These are phyloP conservation scores for Xylaria flabelliformis DNA, from an alignment of 495 filamentous ascomycete genomes.

Conservation along the genomic window DNA sequence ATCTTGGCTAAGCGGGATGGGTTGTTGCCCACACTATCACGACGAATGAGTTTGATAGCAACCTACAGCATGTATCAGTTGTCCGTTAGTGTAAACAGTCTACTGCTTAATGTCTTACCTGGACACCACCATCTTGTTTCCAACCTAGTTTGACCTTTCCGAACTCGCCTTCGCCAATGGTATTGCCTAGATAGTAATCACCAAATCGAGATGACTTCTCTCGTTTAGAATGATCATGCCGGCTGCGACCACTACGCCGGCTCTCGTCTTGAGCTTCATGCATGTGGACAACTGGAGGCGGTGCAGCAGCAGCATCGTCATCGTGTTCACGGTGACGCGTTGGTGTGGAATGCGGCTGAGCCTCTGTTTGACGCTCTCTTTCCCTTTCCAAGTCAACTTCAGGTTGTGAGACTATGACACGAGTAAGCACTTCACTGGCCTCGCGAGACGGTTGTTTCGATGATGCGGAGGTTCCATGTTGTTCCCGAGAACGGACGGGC, in stretches of 20 bases:
- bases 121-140: slow-evolving; percentile 91
- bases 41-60: slow-evolving; percentile 96
- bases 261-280: slow-evolving; percentile 64
- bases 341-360: slow-evolving; percentile 49
- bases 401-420: slow-evolving; percentile 79
- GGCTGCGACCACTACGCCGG: slow-evolving; percentile 68
- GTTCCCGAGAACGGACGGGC: slow-evolving; percentile 50
- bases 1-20: slow-evolving; percentile 92
- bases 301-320: slow-evolving; percentile 56
- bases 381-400: slow-evolving; percentile 80
- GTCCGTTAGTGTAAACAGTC: background rate
- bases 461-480: slow-evolving; percentile 32
- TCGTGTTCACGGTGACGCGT: slow-evolving; percentile 43
- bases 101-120: slow-evolving; percentile 53
- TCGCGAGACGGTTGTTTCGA: slow-evolving; percentile 63
- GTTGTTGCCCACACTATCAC: slow-evolving; percentile 86
- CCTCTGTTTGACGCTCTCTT: slow-evolving; percentile 70
- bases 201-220: slow-evolving; percentile 90
- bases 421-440: slow-evolving; percentile 75
- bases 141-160: slow-evolving; percentile 99
- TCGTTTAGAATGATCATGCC: slow-evolving; percentile 73
- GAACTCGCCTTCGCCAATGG: slow-evolving; percentile 98
- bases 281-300: slow-evolving; percentile 61
- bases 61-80: slow-evolving; percentile 61
- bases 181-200: slow-evolving; percentile 93